These are phyloP conservation scores for Prototheca wickerhamii DNA, from an alignment of 163 green algal species.

Conservation along the genomic window DNA sequence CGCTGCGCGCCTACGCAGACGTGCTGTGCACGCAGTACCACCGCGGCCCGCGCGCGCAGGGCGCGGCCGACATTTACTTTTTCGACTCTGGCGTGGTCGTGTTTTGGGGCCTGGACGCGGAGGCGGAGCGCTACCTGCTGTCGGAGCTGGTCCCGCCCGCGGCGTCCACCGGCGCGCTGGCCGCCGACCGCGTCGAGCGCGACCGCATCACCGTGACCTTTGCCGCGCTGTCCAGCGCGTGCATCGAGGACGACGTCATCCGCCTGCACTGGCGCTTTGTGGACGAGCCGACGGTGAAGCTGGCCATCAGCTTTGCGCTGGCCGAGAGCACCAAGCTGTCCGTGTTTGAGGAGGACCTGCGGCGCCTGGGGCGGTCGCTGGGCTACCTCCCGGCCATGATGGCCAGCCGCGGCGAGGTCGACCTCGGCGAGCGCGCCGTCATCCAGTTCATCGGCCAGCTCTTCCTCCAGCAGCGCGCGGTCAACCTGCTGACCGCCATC, in stretches of 20 bases:
- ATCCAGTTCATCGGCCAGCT: constrained; percentile 60
- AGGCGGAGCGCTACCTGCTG: constrained; percentile 40
- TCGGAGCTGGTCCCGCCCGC: constrained; percentile 28
- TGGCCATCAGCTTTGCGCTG: constrained; percentile 68
- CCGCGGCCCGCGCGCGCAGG: constrained; percentile 13
- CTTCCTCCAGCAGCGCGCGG: constrained; percentile 59
- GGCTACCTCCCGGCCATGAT: constrained; percentile 64
- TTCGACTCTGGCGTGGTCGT: constrained; percentile 59
- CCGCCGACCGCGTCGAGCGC: constrained; percentile 34
- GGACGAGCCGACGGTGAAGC: constrained; percentile 52
- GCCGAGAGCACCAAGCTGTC: constrained; percentile 62
- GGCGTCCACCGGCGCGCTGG: constrained; percentile 27
- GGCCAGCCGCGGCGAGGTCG: constrained; percentile 27
- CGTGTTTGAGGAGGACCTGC: constrained; percentile 51
- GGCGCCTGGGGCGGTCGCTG: constrained; percentile 54
- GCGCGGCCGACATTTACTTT: constrained; percentile 44
- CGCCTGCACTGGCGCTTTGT: constrained; percentile 37
- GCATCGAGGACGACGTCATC: constrained; percentile 76
- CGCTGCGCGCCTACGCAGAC: constrained; percentile 38
- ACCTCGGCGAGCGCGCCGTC: constrained; percentile 14
- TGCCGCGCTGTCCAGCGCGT: constrained; percentile 48
- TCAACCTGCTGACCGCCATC: constrained; percentile 73
- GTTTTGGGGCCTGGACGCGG: constrained; percentile 50
- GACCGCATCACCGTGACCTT: constrained; percentile 54
- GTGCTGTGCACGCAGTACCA: constrained; percentile 12